Base-by-base conservation (phyloP, 768 basidiomycete species). In the Lactarius pseudohatsudake region DNA sequence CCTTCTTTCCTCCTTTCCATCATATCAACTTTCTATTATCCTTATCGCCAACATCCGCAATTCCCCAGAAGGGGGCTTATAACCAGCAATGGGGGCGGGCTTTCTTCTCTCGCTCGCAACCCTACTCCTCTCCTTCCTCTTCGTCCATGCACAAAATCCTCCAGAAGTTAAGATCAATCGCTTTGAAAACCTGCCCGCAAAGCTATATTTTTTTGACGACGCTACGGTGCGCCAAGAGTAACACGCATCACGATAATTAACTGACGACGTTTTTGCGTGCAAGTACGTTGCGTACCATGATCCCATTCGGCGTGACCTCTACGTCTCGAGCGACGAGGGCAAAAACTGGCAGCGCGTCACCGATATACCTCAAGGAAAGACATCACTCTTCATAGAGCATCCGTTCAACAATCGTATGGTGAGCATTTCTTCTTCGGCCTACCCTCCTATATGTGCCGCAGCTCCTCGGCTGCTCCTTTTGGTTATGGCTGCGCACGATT, bases 181-280 rank as follows among this genome's bases (percentile, higher is more conserved):
- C 64, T 92, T 96, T 76, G 72, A 84, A 57, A 90, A 91, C 75
- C 78, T 91, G 41, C 94, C 94, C 10, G 84, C 84, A 15, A 82
- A 84, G 71, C 74, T 96, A 61, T 91, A 90, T 79, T 98, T 94
- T 82, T 97, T 98, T 78, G 92, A 98, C 69, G 96, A 97, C 78
- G 89, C 92, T 8, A 77, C 88, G 36, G 96, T 28, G 28, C 1
- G 89, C 22, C 13, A 26, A 1, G 13, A 50, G 22, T 80, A 28
- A 8, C 28, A 50, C 45, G 9, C 28, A 16, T 47, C 32, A 18
- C 32, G 16, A 5, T 32, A 30, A 57, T 40, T 47, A 66, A 7
- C 3, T 59, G 10, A 47, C 58, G 28, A 57, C 13, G 7, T 60
- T 34, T 6, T 28, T 45, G 15, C 16, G 22, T 6, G 15, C 0